Percentiles rank a stretch among this genome's conserved stretches.
These are phyloP conservation scores for Gossypium schwendimanii DNA, from an alignment of 441 rosid genomes.

Conservation along the genomic window DNA sequence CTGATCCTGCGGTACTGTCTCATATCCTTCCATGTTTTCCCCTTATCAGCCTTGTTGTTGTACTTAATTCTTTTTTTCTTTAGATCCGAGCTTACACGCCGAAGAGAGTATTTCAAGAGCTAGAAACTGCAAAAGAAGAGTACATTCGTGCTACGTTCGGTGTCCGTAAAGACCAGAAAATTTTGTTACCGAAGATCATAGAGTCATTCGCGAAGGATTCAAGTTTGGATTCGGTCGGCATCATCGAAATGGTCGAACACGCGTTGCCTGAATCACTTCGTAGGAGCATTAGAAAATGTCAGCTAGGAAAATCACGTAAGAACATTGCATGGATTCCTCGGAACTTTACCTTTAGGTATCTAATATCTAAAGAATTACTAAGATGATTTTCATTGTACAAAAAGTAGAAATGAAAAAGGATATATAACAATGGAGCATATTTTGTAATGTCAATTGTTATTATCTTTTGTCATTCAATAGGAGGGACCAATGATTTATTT, in stretches of 20 bases:
- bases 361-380: conserved; percentile 68
- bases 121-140: conserved; percentile 76
- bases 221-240: conserved; percentile 44
- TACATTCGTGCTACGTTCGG: conserved; percentile 69
- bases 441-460: conserved; percentile 12
- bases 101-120: conserved; percentile 64
- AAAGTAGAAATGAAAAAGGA: conserved; percentile 21
- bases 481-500: conserved; percentile 8
- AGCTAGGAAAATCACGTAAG: conserved; percentile 50
- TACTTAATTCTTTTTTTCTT: background rate
- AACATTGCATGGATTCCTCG: conserved; percentile 72
- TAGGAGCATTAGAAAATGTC: conserved; percentile 48
- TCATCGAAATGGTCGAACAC: conserved; percentile 58
- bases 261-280: conserved; percentile 54
- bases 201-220: conserved; percentile 72
- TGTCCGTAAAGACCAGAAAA: conserved; percentile 57
- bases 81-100: conserved; percentile 84
- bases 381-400: conserved; percentile 41
- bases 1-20: conserved; percentile 77
- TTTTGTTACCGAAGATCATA: conserved; percentile 68
- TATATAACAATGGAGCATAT: conserved; percentile 15
- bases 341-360: conserved; percentile 73
- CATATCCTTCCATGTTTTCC: background rate
- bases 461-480: background rate
- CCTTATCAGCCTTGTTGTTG: background rate